These are phyloP conservation scores for Pseudovirgaria hyperparasitica DNA, from an alignment of 2,329 filamentous ascomycete species.

Conservation along the genomic window DNA sequence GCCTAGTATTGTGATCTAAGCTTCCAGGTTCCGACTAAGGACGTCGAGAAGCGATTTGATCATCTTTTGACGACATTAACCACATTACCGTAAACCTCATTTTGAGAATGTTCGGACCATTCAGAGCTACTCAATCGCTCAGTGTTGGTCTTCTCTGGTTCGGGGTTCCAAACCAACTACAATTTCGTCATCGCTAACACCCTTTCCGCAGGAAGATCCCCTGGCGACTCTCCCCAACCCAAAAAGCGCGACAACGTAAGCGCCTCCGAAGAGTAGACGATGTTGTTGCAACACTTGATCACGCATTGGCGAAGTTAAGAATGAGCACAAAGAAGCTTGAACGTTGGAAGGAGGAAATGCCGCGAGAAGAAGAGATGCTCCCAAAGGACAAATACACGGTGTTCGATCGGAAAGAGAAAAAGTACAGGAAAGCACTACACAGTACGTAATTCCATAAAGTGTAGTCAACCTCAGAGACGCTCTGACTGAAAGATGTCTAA, in stretches of 20 bases:
- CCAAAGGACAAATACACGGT: constrained; percentile 96
- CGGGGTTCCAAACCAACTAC: constrained; percentile 1
- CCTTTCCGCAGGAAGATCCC: constrained; percentile 67
- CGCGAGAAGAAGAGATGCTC: constrained; percentile 87
- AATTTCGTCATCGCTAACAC: constrained; percentile 6
- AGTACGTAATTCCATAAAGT: constrained; percentile 47
- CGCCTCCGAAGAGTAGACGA: constrained; percentile 75
- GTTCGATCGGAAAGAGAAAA: constrained; percentile 92
- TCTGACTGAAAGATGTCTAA: constrained; percentile 29
- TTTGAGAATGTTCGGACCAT: constrained; percentile 25
- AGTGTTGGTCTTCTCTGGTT: constrained; percentile 27
- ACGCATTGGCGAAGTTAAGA: constrained; percentile 59
- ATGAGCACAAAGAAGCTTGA: constrained; percentile 64
- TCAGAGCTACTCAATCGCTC: constrained; percentile 25
- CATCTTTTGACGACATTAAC: too few species aligned
- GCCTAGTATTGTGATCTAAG: neutral
- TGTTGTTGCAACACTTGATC: constrained; percentile 72
- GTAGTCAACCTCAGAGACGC: neutral
- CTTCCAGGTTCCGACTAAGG: constrained; percentile 1
- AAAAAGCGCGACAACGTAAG: constrained; percentile 77
- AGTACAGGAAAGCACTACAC: constrained; percentile 93
- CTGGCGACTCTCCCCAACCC: constrained; percentile 84
- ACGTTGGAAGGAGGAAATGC: constrained; percentile 93
- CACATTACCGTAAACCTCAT: constrained; percentile 7
- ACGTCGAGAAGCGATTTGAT: too few species aligned